Percentiles rank a stretch among this genome's conserved stretches.
phyloP scores from a whole-genome alignment of 2,329 filamentous ascomycete genomes.

The Phaeophleospora eucalypticola region DNA sequence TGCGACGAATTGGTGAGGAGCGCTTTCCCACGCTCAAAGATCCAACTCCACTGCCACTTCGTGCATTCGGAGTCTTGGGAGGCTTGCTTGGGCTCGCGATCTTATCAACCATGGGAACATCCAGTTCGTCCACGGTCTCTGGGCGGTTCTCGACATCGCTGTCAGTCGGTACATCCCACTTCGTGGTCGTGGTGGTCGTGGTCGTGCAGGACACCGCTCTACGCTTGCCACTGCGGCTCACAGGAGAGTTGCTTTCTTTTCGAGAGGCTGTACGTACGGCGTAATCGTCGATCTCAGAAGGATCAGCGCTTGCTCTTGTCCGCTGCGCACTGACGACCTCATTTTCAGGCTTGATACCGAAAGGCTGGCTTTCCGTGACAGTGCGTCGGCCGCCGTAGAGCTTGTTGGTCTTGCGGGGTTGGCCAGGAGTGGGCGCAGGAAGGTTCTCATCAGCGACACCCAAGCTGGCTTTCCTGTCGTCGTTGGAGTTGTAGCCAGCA shows the following conservation, averaged over 20 bases:
- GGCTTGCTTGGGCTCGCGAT: constrained; percentile 30
- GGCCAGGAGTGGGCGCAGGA: constrained; percentile 89
- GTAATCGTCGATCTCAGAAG: constrained; percentile 80
- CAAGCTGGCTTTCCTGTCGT: constrained; percentile 43
- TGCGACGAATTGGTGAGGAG: constrained; percentile 42
- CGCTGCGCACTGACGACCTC: constrained; percentile 53
- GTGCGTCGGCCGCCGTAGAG: constrained; percentile 65
- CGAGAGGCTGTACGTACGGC: constrained; percentile 67
- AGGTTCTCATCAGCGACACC: constrained; percentile 83
- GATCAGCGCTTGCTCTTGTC: constrained; percentile 50
- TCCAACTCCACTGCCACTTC: constrained; percentile 41
- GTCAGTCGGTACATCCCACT: constrained; percentile 40
- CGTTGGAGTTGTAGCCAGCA: constrained; percentile 19
- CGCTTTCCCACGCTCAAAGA: constrained; percentile 45
- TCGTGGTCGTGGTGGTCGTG: constrained; percentile 59
- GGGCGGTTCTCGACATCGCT: constrained; percentile 46
- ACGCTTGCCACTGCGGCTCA: constrained; percentile 54
- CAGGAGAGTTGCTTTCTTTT: constrained; percentile 60
- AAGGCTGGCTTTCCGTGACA: constrained; percentile 44
- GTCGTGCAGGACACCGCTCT: constrained; percentile 72
- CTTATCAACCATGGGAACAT: constrained; percentile 21
- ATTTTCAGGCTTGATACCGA: constrained; percentile 51
- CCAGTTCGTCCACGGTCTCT: constrained; percentile 23
- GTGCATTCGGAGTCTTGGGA: constrained; percentile 44
- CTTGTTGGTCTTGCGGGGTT: constrained; percentile 83